These are phyloP conservation scores for Dillenia turbinata DNA, from an alignment of 164 flowering plant genomes.

Conservation along the genomic window DNA sequence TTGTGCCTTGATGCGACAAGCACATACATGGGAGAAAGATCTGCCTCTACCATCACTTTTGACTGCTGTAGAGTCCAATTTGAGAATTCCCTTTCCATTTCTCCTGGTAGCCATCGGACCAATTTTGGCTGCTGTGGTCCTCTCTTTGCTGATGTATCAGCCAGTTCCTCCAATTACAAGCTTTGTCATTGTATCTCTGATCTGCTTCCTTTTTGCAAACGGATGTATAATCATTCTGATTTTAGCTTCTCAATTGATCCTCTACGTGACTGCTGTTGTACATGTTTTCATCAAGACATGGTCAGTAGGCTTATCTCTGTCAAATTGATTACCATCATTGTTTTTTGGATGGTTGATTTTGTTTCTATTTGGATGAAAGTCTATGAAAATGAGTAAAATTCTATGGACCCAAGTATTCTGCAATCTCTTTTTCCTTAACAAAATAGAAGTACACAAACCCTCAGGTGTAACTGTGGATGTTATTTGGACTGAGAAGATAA, in stretches of 20 bases:
- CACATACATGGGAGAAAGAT: slow-evolving; percentile 77
- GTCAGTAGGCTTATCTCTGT: slow-evolving; percentile 32
- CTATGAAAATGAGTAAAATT: no score
- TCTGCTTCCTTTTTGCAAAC: slow-evolving; percentile 78
- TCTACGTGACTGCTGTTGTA: slow-evolving; percentile 57
- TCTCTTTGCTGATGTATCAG: slow-evolving; percentile 45
- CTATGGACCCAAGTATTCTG: no score
- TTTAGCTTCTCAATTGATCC: slow-evolving; percentile 53
- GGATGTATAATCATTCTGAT: slow-evolving; percentile 54
- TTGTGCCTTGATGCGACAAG: slow-evolving; percentile 91
- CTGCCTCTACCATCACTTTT: slow-evolving; percentile 74
- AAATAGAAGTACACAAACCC: no score
- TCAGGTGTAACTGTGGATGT: no score
- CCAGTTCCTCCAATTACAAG: slow-evolving; percentile 58
- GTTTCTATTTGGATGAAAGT: no score
- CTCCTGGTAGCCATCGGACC: slow-evolving; percentile 54
- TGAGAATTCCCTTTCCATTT: slow-evolving; percentile 66
- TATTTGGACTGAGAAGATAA: no score
- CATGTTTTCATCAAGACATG: slow-evolving; percentile 66
- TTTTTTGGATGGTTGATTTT: no score
- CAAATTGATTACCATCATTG: no score
- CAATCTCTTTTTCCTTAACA: no score
- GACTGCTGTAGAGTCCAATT: slow-evolving; percentile 71
- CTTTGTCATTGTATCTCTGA: slow-evolving; percentile 50
- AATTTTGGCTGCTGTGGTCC: slow-evolving; percentile 44